Evolutionary conservation across 768 basidiomycete genomes (phyloP), one percentile per base, ranked within the genome.

Genomic region (Polyporus arcularius): DNA sequence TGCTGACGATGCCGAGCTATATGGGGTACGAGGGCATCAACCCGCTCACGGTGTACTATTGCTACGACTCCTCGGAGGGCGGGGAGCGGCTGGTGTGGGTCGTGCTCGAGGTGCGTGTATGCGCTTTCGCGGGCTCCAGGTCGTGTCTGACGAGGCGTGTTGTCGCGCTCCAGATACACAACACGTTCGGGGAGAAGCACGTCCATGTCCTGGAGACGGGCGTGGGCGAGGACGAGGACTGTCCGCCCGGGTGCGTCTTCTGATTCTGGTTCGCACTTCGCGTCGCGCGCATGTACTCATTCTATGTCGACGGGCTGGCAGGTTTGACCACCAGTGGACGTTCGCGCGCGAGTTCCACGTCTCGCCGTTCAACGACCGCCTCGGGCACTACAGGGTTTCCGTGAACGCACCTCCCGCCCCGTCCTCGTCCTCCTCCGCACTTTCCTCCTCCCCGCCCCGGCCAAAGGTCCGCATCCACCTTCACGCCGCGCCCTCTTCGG

Each of bases 291-390:
- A 16, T 35, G 4, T 45, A 28, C 51, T 40, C 14, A 35, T 35
- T 35, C 35, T 35, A 35, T 35, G 6, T 3, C 7, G 35, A 7
- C 35, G 6, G 35, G 18, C 51, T 1, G 28, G n/a, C 64, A 85
- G 85, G 0, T 84, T 80, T 62, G 77, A 85, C 56, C 80, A 86
- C 62, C 81, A 85, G 57, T 90, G 88, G 86, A 85, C 82, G 0
- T 83, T 90, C 55, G 77, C 76, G 18, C 84, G 88, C 28, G 78
- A 82, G 62, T 91, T 90, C 69, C 88, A 90, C 65, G 88, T 90
- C 48, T 90, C 88, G 0, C 87, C 89, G 0, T 90, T 89, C 78
- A 90, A 89, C 69, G 85, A 88, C 65, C 80, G 88, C 4, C 76
- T 80, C 26, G 88, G 88, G 0, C 86, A 77, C 69, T 90, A 90